Conservation (phyloP, 805 yeast species). For the Jamesozyma gamospora region DNA sequence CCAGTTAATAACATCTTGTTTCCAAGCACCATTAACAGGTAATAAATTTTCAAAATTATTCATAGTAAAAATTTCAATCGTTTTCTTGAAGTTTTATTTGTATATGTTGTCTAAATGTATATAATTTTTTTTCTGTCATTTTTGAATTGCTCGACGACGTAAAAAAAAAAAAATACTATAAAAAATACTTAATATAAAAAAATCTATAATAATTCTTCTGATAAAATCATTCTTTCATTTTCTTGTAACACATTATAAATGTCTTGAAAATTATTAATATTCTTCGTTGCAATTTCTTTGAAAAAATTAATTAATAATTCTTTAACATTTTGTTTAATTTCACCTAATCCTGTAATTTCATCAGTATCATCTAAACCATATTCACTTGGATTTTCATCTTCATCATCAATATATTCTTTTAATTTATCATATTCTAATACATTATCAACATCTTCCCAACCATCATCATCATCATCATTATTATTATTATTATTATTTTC, state of each 20-base stretch:
- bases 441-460: constrained; percentile 72
- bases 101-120: no score
- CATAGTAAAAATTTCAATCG: no score
- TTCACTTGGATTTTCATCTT: constrained; percentile 19
- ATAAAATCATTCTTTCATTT: constrained; percentile 42
- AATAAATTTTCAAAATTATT: constrained; percentile 42
- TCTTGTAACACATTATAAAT: constrained; percentile 42
- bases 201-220: constrained; percentile 30
- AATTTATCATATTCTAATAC: constrained; percentile 57
- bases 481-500: constrained; percentile 8
- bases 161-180: neutral
- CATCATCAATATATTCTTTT: constrained; percentile 36
- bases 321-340: constrained; percentile 17
- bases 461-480: constrained; percentile 17
- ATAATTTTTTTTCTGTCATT: no score
- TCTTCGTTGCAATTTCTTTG: constrained; percentile 42
- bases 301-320: constrained; percentile 42
- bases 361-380: constrained; percentile 10
- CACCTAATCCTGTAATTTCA: constrained; percentile 11
- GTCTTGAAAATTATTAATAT: constrained; percentile 41
- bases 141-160: neutral
- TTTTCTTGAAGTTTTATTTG: no score
- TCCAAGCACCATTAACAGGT: constrained; percentile 77
- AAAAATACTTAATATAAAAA: no score
- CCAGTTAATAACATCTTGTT: constrained; percentile 62